phyloP scores from a whole-genome alignment of 768 basidiomycete genomes.

The Rhizopogon vulgaris region DNA sequence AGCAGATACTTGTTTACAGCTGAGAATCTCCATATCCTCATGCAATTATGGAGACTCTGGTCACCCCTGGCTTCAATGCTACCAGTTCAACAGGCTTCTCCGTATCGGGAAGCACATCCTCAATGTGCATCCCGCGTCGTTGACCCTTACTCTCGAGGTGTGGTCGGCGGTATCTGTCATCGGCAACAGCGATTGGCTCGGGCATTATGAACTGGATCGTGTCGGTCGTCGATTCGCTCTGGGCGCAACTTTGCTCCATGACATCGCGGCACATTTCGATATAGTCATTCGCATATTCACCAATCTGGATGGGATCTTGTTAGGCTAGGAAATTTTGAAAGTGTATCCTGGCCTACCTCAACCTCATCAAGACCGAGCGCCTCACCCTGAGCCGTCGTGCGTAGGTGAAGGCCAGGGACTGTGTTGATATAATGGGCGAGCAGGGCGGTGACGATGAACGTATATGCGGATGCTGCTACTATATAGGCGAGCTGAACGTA shows the following conservation, averaged over 20 bases:
- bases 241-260: slow-evolving; percentile 39
- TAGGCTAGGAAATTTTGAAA: not conserved
- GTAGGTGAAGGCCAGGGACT: slow-evolving; percentile 54
- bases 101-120: slow-evolving; percentile 3
- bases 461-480: slow-evolving; percentile 49
- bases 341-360: slow-evolving; percentile 40
- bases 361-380: slow-evolving; percentile 62
- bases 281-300: slow-evolving; percentile 65
- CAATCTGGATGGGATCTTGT: slow-evolving; percentile 40
- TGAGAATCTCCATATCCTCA: not conserved
- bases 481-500: slow-evolving; percentile 72
- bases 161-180: slow-evolving; percentile 32
- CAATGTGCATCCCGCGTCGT: not conserved
- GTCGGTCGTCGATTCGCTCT: slow-evolving; percentile 2
- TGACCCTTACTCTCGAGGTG: slow-evolving; percentile 16
- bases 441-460: slow-evolving; percentile 54
- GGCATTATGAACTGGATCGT: slow-evolving; percentile 1
- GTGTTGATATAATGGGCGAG: slow-evolving; percentile 53
- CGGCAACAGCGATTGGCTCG: slow-evolving; percentile 11
- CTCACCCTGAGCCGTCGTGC: slow-evolving; percentile 50
- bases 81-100: not conserved
- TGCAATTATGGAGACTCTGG: not conserved
- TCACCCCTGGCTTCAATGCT: not conserved
- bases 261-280: slow-evolving; percentile 66
- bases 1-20: no score